Percentiles rank a stretch among this genome's conserved stretches.
phyloP scores from a whole-genome alignment of 805 yeast genomes.

The Osmozyma mogii region DNA sequence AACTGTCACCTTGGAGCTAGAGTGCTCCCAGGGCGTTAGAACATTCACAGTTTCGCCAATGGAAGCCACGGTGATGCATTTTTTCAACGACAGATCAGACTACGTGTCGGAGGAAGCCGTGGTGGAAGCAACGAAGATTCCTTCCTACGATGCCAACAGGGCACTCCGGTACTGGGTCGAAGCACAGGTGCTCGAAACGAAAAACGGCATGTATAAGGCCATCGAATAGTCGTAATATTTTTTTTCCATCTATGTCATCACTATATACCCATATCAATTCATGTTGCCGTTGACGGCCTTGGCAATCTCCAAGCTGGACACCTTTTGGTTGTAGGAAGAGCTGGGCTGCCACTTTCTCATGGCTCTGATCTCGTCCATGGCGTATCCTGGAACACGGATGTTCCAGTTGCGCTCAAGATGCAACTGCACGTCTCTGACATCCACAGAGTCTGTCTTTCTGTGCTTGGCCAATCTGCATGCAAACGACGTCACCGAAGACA shows the following conservation, averaged over 20 bases:
- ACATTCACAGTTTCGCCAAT: constrained; percentile 54
- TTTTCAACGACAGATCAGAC: constrained; percentile 40
- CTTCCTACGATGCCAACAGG: too few species aligned
- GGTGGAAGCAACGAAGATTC: too few species aligned
- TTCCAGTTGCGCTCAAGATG: constrained; percentile 94
- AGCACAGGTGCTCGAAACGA: too few species aligned
- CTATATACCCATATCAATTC: constrained; percentile 6
- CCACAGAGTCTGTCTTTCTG: constrained; percentile 79
- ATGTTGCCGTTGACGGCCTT: constrained; percentile 50
- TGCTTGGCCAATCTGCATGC: constrained; percentile 95
- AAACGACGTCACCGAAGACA: constrained; percentile 81
- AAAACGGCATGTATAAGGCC: too few species aligned
- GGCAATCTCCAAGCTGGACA: constrained; percentile 60
- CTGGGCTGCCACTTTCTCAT: constrained; percentile 68
- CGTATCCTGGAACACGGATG: constrained; percentile 86
- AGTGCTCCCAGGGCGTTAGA: constrained; percentile 11
- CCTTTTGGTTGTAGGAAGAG: constrained; percentile 52
- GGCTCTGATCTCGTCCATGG: constrained; percentile 82
- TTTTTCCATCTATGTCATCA: too few species aligned
- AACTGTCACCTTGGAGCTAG: constrained; percentile 50
- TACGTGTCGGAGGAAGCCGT: too few species aligned
- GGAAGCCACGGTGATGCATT: constrained; percentile 54
- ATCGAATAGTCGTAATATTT: too few species aligned
- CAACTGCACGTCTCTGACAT: constrained; percentile 82
- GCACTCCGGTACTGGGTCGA: too few species aligned